Base-by-base conservation (phyloP, 306 rosid species). In the Luffa acutangula region DNA sequence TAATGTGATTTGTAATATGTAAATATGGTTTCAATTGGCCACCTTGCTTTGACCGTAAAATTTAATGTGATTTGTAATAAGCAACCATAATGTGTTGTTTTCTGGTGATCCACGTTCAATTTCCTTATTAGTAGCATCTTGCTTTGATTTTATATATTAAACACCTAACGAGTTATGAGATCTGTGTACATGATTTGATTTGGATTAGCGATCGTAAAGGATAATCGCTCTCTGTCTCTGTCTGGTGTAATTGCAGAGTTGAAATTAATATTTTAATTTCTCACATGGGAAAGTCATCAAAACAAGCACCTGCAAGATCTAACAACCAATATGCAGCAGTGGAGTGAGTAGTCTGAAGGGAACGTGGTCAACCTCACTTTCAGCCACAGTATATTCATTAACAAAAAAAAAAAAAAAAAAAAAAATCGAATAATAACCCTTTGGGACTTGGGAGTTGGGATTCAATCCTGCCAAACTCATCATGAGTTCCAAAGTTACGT, bases 11-110 rank as follows among this genome's bases (percentile, higher is more conserved):
- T 59, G 69, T 62, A 33, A 5, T 62, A 62, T 33, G 41, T 9
- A n/a, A 58, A 7, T 36, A 34, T 33, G 20, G 37, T 85, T 78
- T 79, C 86, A 83, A 85, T 80, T 60, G 80, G 72, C 75, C 81
- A 80, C 79, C 73, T 63, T 80, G 45, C 56, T 56, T 63, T 78
- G 67, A 60, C 78, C 76, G 77, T 84, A 64, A 7, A 64, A 64
- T 64, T 64, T 15, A 64, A 64, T 39, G 9, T 36, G 21, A 36
- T 14, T 64, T 15, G 57, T 14, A 5, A 17, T 6, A 14, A 51
- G 80, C 52, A 3, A 34, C 64, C 56, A 45, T 48, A 54, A 48
- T 72, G 58, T 66, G 80, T 84, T 70, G 56, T 46, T 62, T 79
- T 86, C 46, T 56, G 60, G 57, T 67, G 51, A 52, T 36, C 65